phyloP scores from a whole-genome alignment of 352 stramenopile species.

The Globisporangium solare region DNA sequence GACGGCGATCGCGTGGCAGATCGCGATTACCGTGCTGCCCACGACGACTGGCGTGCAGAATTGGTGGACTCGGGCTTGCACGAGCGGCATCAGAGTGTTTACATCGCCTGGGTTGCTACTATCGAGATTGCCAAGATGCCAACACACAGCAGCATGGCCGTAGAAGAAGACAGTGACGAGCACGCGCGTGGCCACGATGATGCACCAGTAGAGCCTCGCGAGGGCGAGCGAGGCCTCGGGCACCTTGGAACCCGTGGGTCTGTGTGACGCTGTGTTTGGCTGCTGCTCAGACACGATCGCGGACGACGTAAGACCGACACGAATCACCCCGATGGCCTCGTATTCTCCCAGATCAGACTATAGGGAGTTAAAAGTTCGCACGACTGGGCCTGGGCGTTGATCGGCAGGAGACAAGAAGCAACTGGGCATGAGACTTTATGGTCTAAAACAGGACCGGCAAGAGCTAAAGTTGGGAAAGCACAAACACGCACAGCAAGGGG shows the following conservation, averaged over 20 bases:
- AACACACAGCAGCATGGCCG: conserved; percentile 10
- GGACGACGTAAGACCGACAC: not conserved
- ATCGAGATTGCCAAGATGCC: not conserved
- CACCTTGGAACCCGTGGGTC: not conserved
- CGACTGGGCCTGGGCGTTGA: too few species aligned
- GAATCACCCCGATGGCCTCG: not conserved
- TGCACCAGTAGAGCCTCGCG: conserved; percentile 7
- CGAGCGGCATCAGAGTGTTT: too few species aligned
- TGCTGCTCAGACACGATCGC: not conserved
- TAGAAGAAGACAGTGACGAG: conserved; percentile 10
- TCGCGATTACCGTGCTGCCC: conserved; percentile 8
- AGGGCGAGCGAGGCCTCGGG: conserved; percentile 4
- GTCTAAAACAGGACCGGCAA: too few species aligned
- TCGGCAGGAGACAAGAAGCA: too few species aligned
- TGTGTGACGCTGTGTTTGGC: not conserved
- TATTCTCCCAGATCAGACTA: too few species aligned
- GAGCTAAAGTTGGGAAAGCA: too few species aligned
- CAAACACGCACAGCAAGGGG: too few species aligned
- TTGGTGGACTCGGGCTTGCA: not conserved
- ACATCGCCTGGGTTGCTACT: too few species aligned
- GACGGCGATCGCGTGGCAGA: conserved; percentile 11
- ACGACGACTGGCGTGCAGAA: conserved; percentile 11
- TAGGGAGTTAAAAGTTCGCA: too few species aligned
- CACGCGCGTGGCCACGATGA: conserved; percentile 1
- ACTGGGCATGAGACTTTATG: too few species aligned